Evolutionary conservation across 805 yeast species (phyloP).

Genomic region (Lipomyces lipofer): DNA sequence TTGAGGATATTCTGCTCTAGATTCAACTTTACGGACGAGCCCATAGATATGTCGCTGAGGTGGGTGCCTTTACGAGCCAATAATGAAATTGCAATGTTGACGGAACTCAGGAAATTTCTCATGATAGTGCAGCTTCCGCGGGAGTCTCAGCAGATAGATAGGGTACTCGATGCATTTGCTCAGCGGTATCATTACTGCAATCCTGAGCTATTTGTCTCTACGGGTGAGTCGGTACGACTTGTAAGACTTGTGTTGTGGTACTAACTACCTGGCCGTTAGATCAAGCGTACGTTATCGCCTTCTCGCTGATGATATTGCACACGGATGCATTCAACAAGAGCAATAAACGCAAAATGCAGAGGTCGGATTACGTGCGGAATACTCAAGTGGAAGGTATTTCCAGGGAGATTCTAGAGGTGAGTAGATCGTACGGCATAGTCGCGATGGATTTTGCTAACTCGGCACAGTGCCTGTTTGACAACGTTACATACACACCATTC

Average conservation of each 20-base stretch:
- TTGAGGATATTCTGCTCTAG: conserved; percentile 39
- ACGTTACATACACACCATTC: conserved; percentile 62
- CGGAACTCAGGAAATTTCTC: conserved; percentile 52
- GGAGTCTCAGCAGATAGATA: conserved; percentile 76
- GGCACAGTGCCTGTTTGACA: conserved; percentile 62
- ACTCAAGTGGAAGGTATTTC: conserved; percentile 41
- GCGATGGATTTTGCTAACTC: neutral
- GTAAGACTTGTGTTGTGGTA: too few species aligned
- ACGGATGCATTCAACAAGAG: conserved; percentile 71
- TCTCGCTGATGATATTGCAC: conserved; percentile 68
- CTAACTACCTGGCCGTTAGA: conserved; percentile 40
- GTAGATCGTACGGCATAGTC: conserved; percentile 44
- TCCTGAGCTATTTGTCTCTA: conserved; percentile 39
- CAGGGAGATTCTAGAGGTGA: conserved; percentile 40
- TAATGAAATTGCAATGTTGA: too few species aligned
- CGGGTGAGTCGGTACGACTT: conserved; percentile 8
- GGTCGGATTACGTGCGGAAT: conserved; percentile 58
- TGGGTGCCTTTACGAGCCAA: too few species aligned
- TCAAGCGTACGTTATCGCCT: conserved; percentile 61
- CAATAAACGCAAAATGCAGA: conserved; percentile 67
- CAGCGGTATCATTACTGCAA: conserved; percentile 51
- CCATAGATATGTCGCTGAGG: conserved; percentile 71
- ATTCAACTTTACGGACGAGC: conserved; percentile 55
- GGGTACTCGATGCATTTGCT: conserved; percentile 61
- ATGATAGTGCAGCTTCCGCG: conserved; percentile 61